Conservation (phyloP, 2,329 filamentous ascomycete species). For the Fusarium circinatum region DNA sequence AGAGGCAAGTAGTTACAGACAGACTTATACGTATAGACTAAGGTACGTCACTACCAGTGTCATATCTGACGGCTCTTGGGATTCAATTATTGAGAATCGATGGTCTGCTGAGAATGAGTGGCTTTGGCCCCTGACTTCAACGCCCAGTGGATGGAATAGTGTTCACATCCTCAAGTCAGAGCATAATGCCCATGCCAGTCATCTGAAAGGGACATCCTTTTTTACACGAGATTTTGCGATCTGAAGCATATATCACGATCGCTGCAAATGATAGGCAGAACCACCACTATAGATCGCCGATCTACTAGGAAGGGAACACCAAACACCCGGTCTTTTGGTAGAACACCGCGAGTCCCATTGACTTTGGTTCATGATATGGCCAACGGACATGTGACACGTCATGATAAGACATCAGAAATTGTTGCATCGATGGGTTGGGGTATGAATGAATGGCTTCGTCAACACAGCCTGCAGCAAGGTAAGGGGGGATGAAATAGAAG, state of each 20-base stretch:
- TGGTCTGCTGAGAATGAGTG: background rate
- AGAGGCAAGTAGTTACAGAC: background rate
- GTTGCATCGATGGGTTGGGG: background rate
- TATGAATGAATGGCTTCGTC: background rate
- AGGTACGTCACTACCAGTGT: background rate
- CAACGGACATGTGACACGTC: background rate
- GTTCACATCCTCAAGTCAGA: background rate
- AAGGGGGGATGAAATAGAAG: background rate
- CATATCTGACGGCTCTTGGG: background rate
- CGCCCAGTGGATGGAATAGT: background rate
- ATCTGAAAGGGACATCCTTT: background rate
- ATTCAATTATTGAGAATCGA: background rate
- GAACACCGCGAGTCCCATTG: background rate
- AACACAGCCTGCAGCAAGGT: background rate
- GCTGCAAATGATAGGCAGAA: background rate
- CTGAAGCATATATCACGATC: background rate
- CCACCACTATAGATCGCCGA: background rate
- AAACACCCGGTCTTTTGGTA: background rate
- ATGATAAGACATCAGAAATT: background rate
- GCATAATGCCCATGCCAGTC: background rate
- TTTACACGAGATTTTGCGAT: background rate
- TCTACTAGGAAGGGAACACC: background rate
- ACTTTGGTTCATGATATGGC: background rate
- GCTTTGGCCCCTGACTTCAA: background rate
- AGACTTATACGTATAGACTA: background rate